Evolutionary conservation across 225 moss, liverwort and hornwort species (phyloP).

Genomic region (Marchantia paleacea): DNA sequence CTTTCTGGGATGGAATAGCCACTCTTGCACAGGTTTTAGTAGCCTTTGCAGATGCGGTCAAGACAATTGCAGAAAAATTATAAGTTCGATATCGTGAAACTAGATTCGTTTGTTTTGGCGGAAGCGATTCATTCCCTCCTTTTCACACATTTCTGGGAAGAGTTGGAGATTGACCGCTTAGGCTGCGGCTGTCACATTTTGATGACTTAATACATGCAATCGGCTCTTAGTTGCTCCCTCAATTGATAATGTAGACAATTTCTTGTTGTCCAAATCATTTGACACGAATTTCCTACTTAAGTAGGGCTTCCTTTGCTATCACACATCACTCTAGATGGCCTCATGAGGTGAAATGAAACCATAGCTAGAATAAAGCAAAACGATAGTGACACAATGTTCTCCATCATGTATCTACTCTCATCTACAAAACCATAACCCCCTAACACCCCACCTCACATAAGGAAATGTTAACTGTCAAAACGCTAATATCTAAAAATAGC

Average conservation of each 20-base stretch:
- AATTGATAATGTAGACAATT: not conserved
- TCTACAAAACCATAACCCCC: too few relatives aligned
- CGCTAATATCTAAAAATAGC: too few relatives aligned
- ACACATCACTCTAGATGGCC: too few relatives aligned
- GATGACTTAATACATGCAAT: not conserved
- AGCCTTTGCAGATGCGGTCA: conserved; percentile 92
- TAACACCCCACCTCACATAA: too few relatives aligned
- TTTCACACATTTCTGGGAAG: not conserved
- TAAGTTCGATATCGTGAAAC: conserved; percentile 27
- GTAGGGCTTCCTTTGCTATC: not conserved
- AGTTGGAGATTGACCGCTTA: not conserved
- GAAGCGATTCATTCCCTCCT: not conserved
- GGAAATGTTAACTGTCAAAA: too few relatives aligned
- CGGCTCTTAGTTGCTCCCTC: not conserved
- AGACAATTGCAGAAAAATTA: conserved; percentile 87
- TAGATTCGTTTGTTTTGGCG: not conserved
- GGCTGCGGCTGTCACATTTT: not conserved
- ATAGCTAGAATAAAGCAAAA: too few relatives aligned
- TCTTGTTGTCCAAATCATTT: not conserved
- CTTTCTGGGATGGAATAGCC: too few relatives aligned
- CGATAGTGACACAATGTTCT: too few relatives aligned
- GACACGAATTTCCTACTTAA: not conserved
- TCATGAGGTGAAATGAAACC: too few relatives aligned
- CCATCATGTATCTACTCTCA: too few relatives aligned
- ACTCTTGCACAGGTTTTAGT: conserved; percentile 82